A percentile compares a stretch with the other conserved stretches of the same genome.
phyloP scores from a whole-genome alignment of 768 basidiomycete species.

The Chalciporus chontae region DNA sequence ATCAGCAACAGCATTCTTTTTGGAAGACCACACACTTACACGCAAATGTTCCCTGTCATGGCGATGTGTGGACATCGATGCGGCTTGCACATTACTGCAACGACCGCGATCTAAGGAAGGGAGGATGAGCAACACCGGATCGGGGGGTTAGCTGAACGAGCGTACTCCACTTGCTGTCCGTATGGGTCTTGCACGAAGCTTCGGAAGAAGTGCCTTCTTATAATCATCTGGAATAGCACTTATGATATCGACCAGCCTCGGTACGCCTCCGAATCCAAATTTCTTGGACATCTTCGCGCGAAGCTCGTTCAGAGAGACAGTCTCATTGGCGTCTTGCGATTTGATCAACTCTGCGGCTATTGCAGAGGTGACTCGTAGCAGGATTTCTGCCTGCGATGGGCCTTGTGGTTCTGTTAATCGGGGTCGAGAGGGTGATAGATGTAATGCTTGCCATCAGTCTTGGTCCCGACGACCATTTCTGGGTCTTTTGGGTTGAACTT shows the following conservation, averaged over 20 bases:
- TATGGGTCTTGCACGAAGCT: constrained; percentile 89
- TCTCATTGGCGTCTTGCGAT: constrained; percentile 72
- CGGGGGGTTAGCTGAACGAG: background rate
- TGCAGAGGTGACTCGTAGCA: constrained; percentile 88
- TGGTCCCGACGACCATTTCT: constrained; percentile 41
- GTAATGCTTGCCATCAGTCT: constrained; percentile 32
- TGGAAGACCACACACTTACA: constrained; percentile 48
- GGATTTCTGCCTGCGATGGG: constrained; percentile 85
- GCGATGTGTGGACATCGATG: constrained; percentile 99
- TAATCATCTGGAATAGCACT: constrained; percentile 98
- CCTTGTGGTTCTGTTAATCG: constrained; percentile 33
- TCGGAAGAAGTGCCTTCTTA: constrained; percentile 87
- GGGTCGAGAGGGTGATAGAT: background rate
- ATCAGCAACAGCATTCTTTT: background rate
- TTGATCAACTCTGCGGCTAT: constrained; percentile 94
- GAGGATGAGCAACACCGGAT: background rate
- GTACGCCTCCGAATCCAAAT: constrained; percentile 80
- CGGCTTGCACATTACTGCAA: constrained; percentile 99
- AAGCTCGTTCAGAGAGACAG: constrained; percentile 84
- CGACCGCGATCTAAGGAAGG: constrained; percentile 80
- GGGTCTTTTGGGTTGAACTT: background rate
- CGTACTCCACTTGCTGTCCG: constrained; percentile 93
- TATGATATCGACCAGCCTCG: constrained; percentile 95
- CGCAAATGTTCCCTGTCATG: constrained; percentile 99
- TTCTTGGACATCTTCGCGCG: constrained; percentile 90